Percentiles rank a stretch among this genome's conserved stretches.
Evolutionary conservation across 2,329 filamentous ascomycete species (phyloP).

Genomic region (Chrysosporium keratinophilum): DNA sequence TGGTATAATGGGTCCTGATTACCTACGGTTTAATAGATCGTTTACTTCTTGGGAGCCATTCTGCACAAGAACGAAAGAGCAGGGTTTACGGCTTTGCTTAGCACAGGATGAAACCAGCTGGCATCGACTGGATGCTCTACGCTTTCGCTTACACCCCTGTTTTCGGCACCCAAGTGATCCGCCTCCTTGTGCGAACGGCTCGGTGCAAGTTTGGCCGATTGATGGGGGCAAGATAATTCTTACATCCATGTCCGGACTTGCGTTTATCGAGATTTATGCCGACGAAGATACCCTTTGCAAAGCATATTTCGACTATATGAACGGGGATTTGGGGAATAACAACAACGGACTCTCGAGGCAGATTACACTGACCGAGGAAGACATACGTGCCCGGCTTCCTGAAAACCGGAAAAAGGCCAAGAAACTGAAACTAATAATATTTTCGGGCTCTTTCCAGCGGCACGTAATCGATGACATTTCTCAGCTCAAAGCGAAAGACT

Average conservation of each 20-base stretch:
- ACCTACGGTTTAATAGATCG: constrained; percentile 69
- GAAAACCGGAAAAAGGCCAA: constrained; percentile 61
- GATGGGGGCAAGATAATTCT: constrained; percentile 66
- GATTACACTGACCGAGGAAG: constrained; percentile 61
- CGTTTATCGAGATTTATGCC: constrained; percentile 71
- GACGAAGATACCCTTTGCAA: constrained; percentile 75
- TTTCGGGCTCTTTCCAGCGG: constrained; percentile 63
- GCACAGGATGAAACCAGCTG: constrained; percentile 77
- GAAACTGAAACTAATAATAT: constrained; percentile 58
- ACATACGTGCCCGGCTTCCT: constrained; percentile 60
- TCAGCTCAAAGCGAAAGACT: constrained; percentile 58
- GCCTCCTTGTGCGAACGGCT: constrained; percentile 54
- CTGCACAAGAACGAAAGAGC: constrained; percentile 74
- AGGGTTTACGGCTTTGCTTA: constrained; percentile 60
- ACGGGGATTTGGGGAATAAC: constrained; percentile 48
- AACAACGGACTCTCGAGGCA: constrained; percentile 53
- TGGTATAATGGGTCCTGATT: constrained; percentile 88
- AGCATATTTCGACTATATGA: constrained; percentile 68
- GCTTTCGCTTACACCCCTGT: constrained; percentile 81
- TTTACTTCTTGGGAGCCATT: constrained; percentile 75
- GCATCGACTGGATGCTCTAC: constrained; percentile 80
- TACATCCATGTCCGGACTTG: constrained; percentile 69
- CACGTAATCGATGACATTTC: constrained; percentile 69
- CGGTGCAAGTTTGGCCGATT: constrained; percentile 75
- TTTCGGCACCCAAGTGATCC: constrained; percentile 74